Evolutionary conservation across 2,329 filamentous ascomycete genomes (phyloP).

Genomic region (Stromatinia cepivora): DNA sequence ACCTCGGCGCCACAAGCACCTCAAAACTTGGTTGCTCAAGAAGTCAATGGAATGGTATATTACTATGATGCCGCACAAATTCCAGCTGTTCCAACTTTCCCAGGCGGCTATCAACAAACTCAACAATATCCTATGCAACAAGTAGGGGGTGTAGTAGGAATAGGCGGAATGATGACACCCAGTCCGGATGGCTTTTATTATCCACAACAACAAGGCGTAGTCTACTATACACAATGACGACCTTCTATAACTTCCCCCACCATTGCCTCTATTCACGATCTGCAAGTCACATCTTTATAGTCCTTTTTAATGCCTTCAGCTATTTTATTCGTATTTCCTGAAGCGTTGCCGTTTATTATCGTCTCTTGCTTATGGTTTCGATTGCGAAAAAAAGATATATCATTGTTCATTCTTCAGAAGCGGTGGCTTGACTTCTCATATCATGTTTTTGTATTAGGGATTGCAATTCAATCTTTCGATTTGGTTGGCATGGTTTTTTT

Average conservation of each 20-base stretch:
- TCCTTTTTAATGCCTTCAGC: slow-evolving; percentile 8
- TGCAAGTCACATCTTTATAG: slow-evolving; percentile 7
- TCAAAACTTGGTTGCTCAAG: slow-evolving; percentile 71
- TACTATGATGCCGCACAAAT: slow-evolving; percentile 84
- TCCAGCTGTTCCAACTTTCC: slow-evolving; percentile 45
- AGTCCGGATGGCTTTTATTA: slow-evolving; percentile 71
- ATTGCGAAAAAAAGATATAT: slow-evolving; percentile 15
- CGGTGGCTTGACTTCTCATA: slow-evolving; percentile 5
- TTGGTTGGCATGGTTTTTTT: slow-evolving; percentile 20
- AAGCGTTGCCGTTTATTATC: slow-evolving; percentile 9
- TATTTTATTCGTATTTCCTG: slow-evolving; percentile 13
- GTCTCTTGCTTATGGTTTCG: background rate
- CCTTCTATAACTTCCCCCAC: background rate
- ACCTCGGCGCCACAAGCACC: slow-evolving; percentile 41
- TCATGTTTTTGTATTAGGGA: slow-evolving; percentile 19
- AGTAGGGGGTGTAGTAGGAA: slow-evolving; percentile 59
- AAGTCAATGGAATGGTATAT: slow-evolving; percentile 94
- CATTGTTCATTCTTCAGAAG: slow-evolving; percentile 16
- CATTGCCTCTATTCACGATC: background rate
- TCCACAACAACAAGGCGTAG: slow-evolving; percentile 55
- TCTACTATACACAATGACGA: slow-evolving; percentile 61
- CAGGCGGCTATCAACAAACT: slow-evolving; percentile 49
- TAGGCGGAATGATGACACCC: slow-evolving; percentile 78
- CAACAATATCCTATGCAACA: slow-evolving; percentile 56
- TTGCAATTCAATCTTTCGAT: slow-evolving; percentile 16